Percentiles rank a stretch among this genome's conserved stretches.
Evolutionary conservation across 176 grass and related monocot genomes (phyloP).

Genomic region (Cocos nucifera): DNA sequence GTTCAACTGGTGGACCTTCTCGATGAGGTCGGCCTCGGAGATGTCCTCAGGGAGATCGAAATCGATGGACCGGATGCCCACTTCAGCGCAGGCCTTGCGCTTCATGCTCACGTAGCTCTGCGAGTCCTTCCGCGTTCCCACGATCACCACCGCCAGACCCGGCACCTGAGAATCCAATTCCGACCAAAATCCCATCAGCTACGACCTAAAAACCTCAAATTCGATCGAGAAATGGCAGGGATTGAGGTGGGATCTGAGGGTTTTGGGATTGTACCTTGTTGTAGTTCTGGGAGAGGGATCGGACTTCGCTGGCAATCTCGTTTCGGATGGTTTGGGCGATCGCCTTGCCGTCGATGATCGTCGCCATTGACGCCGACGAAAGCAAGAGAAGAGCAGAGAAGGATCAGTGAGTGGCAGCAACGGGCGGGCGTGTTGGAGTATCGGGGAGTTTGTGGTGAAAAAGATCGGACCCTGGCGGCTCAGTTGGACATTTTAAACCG

Average conservation of each 20-base stretch:
- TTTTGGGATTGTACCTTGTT: slow-evolving; percentile 18
- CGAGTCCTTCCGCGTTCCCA: slow-evolving; percentile 85
- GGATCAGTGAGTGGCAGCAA: too few species aligned
- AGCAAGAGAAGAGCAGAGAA: neutral
- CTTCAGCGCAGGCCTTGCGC: slow-evolving; percentile 90
- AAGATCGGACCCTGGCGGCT: too few species aligned
- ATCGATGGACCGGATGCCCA: slow-evolving; percentile 68
- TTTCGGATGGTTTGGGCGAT: slow-evolving; percentile 59
- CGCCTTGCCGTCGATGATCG: slow-evolving; percentile 84
- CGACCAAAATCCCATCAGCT: neutral
- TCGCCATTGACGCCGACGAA: slow-evolving; percentile 45
- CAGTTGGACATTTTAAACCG: too few species aligned
- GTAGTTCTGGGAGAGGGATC: slow-evolving; percentile 35
- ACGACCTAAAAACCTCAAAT: neutral
- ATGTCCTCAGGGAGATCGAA: slow-evolving; percentile 75
- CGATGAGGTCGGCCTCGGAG: slow-evolving; percentile 61
- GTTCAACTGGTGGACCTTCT: slow-evolving; percentile 75
- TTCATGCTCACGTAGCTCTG: slow-evolving; percentile 86
- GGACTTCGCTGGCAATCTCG: slow-evolving; percentile 59
- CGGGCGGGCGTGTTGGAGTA: too few species aligned
- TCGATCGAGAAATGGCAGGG: too few species aligned
- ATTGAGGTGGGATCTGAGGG: neutral
- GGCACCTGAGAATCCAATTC: slow-evolving; percentile 42
- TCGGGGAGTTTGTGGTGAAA: too few species aligned
- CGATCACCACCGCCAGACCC: slow-evolving; percentile 91